These are phyloP conservation scores for Aureobasidium sp. DNA, from an alignment of 2,329 filamentous ascomycete genomes.

Conservation along the genomic window DNA sequence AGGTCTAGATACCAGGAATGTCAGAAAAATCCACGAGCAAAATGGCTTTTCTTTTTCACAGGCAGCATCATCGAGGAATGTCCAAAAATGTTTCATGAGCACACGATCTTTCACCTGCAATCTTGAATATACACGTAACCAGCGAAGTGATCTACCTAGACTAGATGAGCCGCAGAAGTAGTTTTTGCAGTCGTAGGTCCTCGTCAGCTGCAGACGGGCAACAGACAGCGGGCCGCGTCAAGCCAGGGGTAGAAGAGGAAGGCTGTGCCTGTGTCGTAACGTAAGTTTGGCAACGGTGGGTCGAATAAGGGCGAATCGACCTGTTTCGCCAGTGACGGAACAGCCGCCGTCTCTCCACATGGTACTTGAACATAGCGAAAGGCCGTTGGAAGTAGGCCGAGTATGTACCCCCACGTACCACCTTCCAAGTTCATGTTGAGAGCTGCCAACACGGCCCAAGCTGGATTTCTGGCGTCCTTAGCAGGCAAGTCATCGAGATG, in stretches of 20 bases:
- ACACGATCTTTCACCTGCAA: neutral
- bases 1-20: slow-evolving; percentile 16
- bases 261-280: slow-evolving; percentile 3
- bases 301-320: neutral
- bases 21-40: slow-evolving; percentile 16
- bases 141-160: neutral
- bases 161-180: neutral
- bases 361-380: neutral
- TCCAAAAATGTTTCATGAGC: slow-evolving; percentile 56
- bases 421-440: neutral
- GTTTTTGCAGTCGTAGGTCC: neutral
- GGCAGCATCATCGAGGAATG: slow-evolving; percentile 36
- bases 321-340: slow-evolving; percentile 2
- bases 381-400: slow-evolving; percentile 7
- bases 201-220: neutral
- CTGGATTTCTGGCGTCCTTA: neutral
- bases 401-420: neutral
- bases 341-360: neutral
- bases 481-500: neutral
- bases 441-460: neutral
- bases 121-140: neutral
- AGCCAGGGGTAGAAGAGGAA: slow-evolving; percentile 8
- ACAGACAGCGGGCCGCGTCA: neutral
- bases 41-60: slow-evolving; percentile 13
- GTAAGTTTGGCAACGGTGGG: slow-evolving; percentile 11